These are phyloP conservation scores for Blastocystis hominis DNA, from an alignment of 352 stramenopile species.

Conservation along the genomic window DNA sequence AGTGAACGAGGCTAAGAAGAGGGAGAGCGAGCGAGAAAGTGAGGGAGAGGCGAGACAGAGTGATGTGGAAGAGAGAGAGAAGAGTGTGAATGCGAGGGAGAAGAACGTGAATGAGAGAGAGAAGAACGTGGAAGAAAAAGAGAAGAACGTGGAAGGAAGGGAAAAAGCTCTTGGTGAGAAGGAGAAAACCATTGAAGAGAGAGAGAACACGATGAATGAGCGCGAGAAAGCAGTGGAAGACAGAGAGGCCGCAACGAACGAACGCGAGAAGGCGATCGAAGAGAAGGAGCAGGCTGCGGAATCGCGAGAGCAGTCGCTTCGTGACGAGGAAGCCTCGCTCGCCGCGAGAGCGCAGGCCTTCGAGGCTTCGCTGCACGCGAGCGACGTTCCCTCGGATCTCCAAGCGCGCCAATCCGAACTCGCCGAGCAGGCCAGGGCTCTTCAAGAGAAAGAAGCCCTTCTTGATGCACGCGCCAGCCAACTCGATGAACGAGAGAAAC, in stretches of 20 bases:
- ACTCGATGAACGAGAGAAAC: no score
- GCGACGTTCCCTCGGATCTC: no score
- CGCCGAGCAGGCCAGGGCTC: no score
- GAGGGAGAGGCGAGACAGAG: background rate
- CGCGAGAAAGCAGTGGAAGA: background rate
- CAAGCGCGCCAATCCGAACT: no score
- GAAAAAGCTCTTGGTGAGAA: background rate
- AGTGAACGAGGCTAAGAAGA: background rate
- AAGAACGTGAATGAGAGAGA: background rate
- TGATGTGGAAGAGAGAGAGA: background rate
- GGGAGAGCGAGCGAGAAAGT: no score
- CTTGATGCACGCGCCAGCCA: no score
- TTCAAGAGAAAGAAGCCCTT: no score
- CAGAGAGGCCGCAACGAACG: background rate
- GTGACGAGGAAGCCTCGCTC: background rate
- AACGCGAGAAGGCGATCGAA: background rate
- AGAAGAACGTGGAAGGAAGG: background rate
- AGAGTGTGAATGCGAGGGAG: background rate
- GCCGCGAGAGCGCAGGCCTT: background rate
- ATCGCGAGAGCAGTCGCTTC: background rate
- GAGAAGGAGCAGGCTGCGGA: background rate
- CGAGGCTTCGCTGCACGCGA: background rate
- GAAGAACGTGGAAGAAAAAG: background rate
- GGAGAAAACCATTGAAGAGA: background rate
- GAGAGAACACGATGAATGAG: background rate